Conservation (phyloP, 2,329 filamentous ascomycete genomes). For the Dendryphion nanum region DNA sequence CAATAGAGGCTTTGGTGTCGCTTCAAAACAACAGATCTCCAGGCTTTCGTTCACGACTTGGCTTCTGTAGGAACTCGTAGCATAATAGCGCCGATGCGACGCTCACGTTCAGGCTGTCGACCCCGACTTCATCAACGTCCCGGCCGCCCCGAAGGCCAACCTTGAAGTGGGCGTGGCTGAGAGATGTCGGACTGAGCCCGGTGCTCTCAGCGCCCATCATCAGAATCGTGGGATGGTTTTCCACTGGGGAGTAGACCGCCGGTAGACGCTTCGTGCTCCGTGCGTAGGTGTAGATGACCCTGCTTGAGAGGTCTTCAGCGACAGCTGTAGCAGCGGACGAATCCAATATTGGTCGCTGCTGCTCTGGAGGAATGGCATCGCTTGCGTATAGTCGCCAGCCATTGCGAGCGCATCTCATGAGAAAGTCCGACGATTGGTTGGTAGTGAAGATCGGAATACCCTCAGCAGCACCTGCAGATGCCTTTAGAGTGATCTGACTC, state of each 20-base stretch:
- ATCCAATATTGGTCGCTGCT: slow-evolving; percentile 31
- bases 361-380: slow-evolving; percentile 36
- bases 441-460: slow-evolving; percentile 72
- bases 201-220: slow-evolving; percentile 56
- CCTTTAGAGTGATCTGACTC: slow-evolving; percentile 77
- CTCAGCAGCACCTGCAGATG: slow-evolving; percentile 85
- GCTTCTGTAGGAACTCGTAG: slow-evolving; percentile 61
- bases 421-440: slow-evolving; percentile 65
- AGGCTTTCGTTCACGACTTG: slow-evolving; percentile 13
- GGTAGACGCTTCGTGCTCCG: slow-evolving; percentile 15
- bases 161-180: slow-evolving; percentile 61
- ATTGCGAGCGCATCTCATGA: slow-evolving; percentile 63
- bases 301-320: slow-evolving; percentile 6
- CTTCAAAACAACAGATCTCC: slow-evolving; percentile 24
- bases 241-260: slow-evolving; percentile 25
- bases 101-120: slow-evolving; percentile 93
- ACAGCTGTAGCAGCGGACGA: not conserved
- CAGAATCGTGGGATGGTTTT: slow-evolving; percentile 65
- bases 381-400: slow-evolving; percentile 87
- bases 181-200: slow-evolving; percentile 25
- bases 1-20: not conserved
- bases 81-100: slow-evolving; percentile 80
- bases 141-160: slow-evolving; percentile 59
- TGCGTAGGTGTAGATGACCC: slow-evolving; percentile 24
- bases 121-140: slow-evolving; percentile 49